Base-by-base conservation (phyloP, 805 yeast species). In the Pichia exigua region DNA sequence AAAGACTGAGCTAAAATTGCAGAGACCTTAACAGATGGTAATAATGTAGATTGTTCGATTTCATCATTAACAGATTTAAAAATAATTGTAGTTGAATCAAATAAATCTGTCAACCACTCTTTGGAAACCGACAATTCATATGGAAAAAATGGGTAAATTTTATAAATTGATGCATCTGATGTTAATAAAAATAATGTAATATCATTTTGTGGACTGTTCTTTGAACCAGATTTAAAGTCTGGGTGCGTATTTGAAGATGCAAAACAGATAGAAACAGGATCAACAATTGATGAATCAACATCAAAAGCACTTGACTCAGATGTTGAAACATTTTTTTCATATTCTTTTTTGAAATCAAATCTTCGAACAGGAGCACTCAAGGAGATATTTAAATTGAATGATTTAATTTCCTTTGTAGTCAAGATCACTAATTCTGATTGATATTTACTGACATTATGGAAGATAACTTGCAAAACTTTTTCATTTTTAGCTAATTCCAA, bases 111-210 rank as follows among this genome's bases (percentile, higher is more conserved):
- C 6, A 71, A 48, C 58, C 69, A 65, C 1, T 59, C 53, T 38
- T 62, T 55, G 1, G 73, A 48, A n/a, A 73, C 69, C 0, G 72
- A 63, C 27, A 80, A 57, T 26, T 69, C 63, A 1, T 62, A 54
- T 0, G 91, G 88, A 21, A 78, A 59, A 61, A 82, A 83, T n/a
- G 94, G 94, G 55, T 76, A 79, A 3, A 85, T 66, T 1, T 76
- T 69, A 59, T 75, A 83, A 1, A 86, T 54, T 55, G 85, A 87
- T 15, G 84, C 81, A 49, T 80, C 85, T 11, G 67, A 61, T 11
- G 75, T 75, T 48, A 81, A 58, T 10, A 83, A 61, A 58, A 76
- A 81, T 21, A 85, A 65, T 0, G 86, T 74, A 48, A 84, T 59
- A 3, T 73, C 72, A 40, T 24, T 38, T 11, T 45, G 45, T 21